These are phyloP conservation scores for thale cress (Arabidopsis thaliana) DNA, from an alignment of 345 rosid genomes.

Conservation along the genomic window DNA sequence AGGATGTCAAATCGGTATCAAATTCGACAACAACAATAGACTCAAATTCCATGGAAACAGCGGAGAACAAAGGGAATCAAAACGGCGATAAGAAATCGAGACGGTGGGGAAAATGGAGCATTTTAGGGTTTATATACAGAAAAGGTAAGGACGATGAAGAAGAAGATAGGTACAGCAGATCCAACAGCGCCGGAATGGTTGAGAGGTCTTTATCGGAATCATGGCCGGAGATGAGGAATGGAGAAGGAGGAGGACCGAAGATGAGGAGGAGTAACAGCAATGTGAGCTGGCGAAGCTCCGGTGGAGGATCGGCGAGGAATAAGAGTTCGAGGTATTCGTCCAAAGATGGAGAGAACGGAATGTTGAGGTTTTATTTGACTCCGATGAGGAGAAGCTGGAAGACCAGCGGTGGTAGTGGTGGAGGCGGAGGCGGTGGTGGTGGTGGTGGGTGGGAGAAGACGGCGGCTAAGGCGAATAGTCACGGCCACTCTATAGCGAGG, in stretches of 20 bases:
- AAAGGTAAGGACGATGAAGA: conserved; percentile 64
- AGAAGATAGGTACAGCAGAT: conserved; percentile 61
- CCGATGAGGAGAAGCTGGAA: conserved; percentile 77
- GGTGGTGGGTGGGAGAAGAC: conserved; percentile 54
- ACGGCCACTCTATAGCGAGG: conserved; percentile 90
- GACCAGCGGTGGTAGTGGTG: conserved; percentile 39
- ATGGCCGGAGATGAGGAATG: conserved; percentile 77
- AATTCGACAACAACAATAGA: conserved; percentile 57
- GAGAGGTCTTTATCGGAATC: conserved; percentile 87
- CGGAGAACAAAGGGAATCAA: conserved; percentile 52
- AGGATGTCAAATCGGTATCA: conserved; percentile 69
- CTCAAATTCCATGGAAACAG: conserved; percentile 50
- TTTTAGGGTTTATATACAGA: conserved; percentile 76
- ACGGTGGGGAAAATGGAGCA: conserved; percentile 90
- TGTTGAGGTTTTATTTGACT: conserved; percentile 81
- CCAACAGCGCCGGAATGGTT: conserved; percentile 69
- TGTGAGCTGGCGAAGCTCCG: conserved; percentile 84
- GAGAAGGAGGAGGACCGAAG: conserved; percentile 60
- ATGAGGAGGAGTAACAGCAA: conserved; percentile 90
- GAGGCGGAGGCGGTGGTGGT: conserved; percentile 51
- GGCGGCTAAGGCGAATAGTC: conserved; percentile 67
- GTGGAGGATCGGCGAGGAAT: conserved; percentile 61
- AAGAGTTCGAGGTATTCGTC: conserved; percentile 82
- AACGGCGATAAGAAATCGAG: conserved; percentile 66
- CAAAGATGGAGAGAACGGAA: conserved; percentile 69